These are phyloP conservation scores for Dictyophora rubrovolvata DNA, from an alignment of 768 basidiomycete genomes.

Conservation along the genomic window DNA sequence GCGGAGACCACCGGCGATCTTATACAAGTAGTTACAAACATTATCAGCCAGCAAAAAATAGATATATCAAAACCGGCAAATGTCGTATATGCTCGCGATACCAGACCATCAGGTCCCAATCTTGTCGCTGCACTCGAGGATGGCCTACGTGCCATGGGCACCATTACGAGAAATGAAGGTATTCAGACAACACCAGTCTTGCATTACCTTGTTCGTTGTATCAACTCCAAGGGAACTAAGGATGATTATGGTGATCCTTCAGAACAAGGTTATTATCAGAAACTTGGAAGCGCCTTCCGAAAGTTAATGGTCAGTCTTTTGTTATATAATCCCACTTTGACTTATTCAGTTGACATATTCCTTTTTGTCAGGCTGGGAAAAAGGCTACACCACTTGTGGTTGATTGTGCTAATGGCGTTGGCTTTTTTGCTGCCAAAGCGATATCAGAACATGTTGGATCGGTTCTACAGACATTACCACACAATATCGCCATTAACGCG, in stretches of 20 bases:
- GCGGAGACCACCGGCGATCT: slow-evolving; percentile 68
- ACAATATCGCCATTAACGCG: slow-evolving; percentile 57
- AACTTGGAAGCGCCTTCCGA: slow-evolving; percentile 75
- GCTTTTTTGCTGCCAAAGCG: slow-evolving; percentile 57
- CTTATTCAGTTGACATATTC: background rate
- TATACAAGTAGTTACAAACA: slow-evolving; percentile 45
- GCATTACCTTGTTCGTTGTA: slow-evolving; percentile 86
- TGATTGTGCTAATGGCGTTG: slow-evolving; percentile 99
- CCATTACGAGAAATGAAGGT: slow-evolving; percentile 63
- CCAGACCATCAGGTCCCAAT: slow-evolving; percentile 73
- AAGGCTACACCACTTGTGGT: slow-evolving; percentile 55
- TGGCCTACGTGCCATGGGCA: slow-evolving; percentile 66
- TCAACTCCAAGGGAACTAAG: slow-evolving; percentile 74
- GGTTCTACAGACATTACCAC: slow-evolving; percentile 51
- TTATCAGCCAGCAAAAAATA: slow-evolving; percentile 61
- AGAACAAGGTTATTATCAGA: slow-evolving; percentile 73
- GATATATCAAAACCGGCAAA: slow-evolving; percentile 68
- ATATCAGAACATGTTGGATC: slow-evolving; percentile 51
- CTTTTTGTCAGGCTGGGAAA: slow-evolving; percentile 43
- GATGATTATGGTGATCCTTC: slow-evolving; percentile 76
- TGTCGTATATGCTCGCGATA: slow-evolving; percentile 89
- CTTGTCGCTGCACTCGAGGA: slow-evolving; percentile 73
- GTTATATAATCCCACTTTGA: background rate
- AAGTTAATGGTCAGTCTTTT: slow-evolving; percentile 62
- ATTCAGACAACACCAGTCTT: slow-evolving; percentile 90